These are phyloP conservation scores for Viridothelium virens DNA, from an alignment of 495 filamentous ascomycete species.

Conservation along the genomic window DNA sequence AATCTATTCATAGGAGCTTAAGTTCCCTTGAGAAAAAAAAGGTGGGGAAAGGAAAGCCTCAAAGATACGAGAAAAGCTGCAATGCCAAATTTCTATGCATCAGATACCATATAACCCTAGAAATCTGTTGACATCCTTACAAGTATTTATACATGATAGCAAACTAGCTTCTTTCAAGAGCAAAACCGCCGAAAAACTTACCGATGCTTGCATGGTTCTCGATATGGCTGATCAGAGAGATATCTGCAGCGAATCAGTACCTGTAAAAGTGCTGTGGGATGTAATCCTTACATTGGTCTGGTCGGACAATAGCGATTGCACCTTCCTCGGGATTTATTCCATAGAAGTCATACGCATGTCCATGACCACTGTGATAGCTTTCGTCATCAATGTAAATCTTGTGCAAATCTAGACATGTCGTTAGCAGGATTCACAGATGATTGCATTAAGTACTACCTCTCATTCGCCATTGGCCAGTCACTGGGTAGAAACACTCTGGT, in stretches of 20 bases:
- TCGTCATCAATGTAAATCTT: conserved; percentile 59
- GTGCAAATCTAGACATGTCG: not conserved
- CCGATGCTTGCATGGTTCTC: not conserved
- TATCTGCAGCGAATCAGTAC: not conserved
- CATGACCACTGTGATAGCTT: conserved; percentile 51
- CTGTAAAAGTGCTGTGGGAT: not conserved
- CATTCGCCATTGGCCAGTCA: conserved; percentile 51
- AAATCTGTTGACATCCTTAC: not conserved
- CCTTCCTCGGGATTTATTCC: conserved; percentile 48
- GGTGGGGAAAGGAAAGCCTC: no score
- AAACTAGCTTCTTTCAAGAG: not conserved
- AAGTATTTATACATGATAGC: not conserved
- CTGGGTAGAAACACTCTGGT: conserved; percentile 51
- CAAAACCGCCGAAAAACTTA: not conserved
- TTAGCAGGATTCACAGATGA: not conserved
- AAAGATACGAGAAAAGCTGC: no score
- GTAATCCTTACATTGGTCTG: conserved; percentile 10
- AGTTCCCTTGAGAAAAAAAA: no score
- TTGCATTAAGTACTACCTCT: conserved; percentile 39
- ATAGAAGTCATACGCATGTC: conserved; percentile 53
- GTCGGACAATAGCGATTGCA: conserved; percentile 10
- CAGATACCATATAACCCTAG: no score
- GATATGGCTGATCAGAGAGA: not conserved
- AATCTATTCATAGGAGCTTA: no score
- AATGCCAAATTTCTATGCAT: no score